phyloP scores from a whole-genome alignment of 2,329 filamentous ascomycete species.

The Apiospora koreana region DNA sequence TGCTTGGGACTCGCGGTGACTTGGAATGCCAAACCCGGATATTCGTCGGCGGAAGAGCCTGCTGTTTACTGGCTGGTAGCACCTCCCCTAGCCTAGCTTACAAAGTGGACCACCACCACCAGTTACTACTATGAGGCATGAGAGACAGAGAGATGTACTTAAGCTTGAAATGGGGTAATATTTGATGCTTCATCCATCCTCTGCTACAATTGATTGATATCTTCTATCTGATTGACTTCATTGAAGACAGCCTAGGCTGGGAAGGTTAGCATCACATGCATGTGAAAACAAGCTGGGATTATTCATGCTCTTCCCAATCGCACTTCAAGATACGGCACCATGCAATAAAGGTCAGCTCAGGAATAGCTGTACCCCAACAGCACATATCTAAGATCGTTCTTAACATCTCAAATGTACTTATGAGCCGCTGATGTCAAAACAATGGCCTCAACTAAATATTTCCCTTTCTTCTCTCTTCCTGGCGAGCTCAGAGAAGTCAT shows the following conservation, averaged over 20 bases:
- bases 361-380: background rate
- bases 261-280: background rate
- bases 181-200: background rate
- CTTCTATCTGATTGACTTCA: background rate
- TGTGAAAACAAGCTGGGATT: background rate
- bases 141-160: background rate
- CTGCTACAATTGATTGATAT: background rate
- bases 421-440: background rate
- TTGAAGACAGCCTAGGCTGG: background rate
- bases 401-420: background rate
- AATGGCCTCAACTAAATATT: slow-evolving; percentile 14
- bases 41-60: background rate
- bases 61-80: background rate
- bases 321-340: background rate
- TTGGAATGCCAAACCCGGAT: slow-evolving; percentile 4
- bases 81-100: background rate
- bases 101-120: background rate
- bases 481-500: slow-evolving; percentile 29
- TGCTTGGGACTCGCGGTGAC: background rate
- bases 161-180: background rate
- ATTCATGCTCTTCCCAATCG: background rate
- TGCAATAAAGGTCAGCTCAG: background rate
- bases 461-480: slow-evolving; percentile 33
- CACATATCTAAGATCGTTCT: background rate
- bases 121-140: background rate